These are phyloP conservation scores for Alternaria arborescens DNA, from an alignment of 2,329 filamentous ascomycete species.

Conservation along the genomic window DNA sequence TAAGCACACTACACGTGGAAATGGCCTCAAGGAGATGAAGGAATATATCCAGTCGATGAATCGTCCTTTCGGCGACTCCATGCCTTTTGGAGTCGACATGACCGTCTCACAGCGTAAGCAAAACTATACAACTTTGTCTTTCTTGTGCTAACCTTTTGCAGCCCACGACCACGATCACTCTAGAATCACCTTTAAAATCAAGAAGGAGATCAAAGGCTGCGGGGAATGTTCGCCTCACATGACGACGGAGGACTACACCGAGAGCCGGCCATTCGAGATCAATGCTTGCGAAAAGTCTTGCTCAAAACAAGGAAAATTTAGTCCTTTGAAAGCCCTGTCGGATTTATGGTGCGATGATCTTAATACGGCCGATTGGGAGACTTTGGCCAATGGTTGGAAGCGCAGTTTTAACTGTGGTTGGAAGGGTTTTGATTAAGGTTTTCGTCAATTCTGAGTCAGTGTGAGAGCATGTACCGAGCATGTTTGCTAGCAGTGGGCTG, in stretches of 20 bases:
- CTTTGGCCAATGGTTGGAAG: conserved; percentile 5
- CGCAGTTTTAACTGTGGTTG: conserved; percentile 14
- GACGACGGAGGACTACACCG: conserved; percentile 17
- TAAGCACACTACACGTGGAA: neutral
- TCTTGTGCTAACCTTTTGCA: neutral
- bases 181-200: conserved; percentile 15
- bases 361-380: conserved; percentile 14
- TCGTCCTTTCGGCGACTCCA: conserved; percentile 12
- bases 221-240: conserved; percentile 14
- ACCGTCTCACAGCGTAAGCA: conserved; percentile 4
- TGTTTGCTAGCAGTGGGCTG: no score
- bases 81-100: conserved; percentile 17
- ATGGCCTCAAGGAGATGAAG: neutral
- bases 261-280: conserved; percentile 11
- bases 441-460: neutral
- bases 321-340: neutral
- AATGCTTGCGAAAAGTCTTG: conserved; percentile 8
- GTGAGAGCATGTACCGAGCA: neutral
- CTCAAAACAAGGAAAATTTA: neutral
- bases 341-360: conserved; percentile 22
- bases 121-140: neutral
- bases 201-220: conserved; percentile 14
- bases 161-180: conserved; percentile 4
- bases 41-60: conserved; percentile 14
- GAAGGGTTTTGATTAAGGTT: conserved; percentile 11